Conservation (phyloP, 2,329 filamentous ascomycete species). For the Aspergillus jensenii region DNA sequence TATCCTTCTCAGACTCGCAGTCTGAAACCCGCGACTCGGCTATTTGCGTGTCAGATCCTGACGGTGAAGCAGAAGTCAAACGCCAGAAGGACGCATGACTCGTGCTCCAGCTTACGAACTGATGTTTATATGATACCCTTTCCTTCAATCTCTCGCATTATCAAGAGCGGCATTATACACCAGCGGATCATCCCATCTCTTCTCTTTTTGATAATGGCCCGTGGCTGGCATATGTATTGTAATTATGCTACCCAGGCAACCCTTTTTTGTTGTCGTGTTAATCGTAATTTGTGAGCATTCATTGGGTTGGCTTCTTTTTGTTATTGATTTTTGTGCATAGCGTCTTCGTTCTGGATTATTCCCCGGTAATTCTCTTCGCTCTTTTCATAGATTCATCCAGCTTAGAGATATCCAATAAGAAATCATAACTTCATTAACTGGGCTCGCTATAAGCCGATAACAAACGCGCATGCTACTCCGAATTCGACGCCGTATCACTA, state of each 20-base stretch:
- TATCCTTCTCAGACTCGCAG: constrained; percentile 32
- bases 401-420: neutral
- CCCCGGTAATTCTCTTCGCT: neutral
- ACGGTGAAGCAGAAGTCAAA: constrained; percentile 17
- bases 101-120: constrained; percentile 22
- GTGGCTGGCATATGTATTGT: constrained; percentile 15
- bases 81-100: constrained; percentile 17
- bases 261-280: constrained; percentile 10
- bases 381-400: constrained; percentile 19
- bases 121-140: constrained; percentile 29
- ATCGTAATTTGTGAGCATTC: neutral
- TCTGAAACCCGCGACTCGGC: constrained; percentile 31
- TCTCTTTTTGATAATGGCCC: constrained; percentile 8
- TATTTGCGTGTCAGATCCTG: constrained; percentile 24
- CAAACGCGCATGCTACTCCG: neutral
- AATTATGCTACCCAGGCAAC: constrained; percentile 11
- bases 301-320: constrained; percentile 17
- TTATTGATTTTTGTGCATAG: constrained; percentile 25
- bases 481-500: neutral
- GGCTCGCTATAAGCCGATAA: neutral
- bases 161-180: constrained; percentile 16
- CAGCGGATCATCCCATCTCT: constrained; percentile 6
- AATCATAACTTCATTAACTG: neutral
- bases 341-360: constrained; percentile 9
- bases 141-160: constrained; percentile 11